Conservation (phyloP, 1,284 basidiomycete species). For the Trichosporon sp. region DNA sequence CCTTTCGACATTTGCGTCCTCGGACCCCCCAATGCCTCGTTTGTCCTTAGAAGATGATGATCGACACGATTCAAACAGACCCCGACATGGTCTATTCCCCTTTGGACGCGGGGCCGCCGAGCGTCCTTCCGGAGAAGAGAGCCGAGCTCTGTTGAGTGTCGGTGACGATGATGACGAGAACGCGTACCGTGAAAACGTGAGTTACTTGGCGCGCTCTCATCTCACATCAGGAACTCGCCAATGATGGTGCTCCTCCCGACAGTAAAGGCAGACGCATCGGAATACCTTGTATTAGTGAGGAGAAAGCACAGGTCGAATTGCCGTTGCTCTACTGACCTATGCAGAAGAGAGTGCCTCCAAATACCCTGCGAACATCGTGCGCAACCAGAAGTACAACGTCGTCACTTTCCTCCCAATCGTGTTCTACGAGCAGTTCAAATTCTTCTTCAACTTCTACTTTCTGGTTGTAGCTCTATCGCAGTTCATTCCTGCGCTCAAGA, state of each 20-base stretch:
- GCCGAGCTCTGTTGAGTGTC: neutral
- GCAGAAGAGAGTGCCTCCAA: slow-evolving; percentile 26
- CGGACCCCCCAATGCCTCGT: neutral
- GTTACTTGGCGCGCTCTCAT: neutral
- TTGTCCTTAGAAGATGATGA: neutral
- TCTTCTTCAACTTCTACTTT: slow-evolving; percentile 99
- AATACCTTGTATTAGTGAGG: neutral
- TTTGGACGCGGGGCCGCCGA: neutral
- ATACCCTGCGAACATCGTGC: slow-evolving; percentile 71
- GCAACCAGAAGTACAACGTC: slow-evolving; percentile 97
- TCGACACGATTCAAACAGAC: neutral
- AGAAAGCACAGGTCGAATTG: neutral
- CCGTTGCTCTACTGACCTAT: neutral
- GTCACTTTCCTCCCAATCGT: slow-evolving; percentile 93
- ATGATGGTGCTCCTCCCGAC: neutral
- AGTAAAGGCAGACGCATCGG: neutral
- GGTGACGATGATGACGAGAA: neutral
- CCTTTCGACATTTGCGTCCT: neutral
- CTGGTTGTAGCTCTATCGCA: slow-evolving; percentile 93
- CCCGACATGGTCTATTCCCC: neutral
- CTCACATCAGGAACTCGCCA: neutral
- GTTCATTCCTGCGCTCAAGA: slow-evolving; percentile 92
- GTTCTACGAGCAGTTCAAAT: slow-evolving; percentile 99
- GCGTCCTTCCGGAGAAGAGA: neutral
- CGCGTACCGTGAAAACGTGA: no score